phyloP scores from a whole-genome alignment of 768 basidiomycete species.

The Leccinum variicolor region DNA sequence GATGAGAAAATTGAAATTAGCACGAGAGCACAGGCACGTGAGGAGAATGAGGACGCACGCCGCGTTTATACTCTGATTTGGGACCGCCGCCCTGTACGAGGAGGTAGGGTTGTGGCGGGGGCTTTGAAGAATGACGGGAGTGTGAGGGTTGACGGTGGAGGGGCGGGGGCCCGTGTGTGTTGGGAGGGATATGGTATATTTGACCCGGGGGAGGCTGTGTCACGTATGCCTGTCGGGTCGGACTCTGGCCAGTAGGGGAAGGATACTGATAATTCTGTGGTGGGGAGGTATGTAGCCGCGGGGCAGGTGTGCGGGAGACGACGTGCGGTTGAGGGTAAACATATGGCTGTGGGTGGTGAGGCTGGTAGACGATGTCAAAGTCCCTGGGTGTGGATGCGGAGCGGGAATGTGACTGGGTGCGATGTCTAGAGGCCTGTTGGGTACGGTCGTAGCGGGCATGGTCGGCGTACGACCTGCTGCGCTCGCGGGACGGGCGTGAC shows the following conservation, averaged over 20 bases:
- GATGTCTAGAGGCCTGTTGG: constrained; percentile 14
- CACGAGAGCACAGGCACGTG: constrained; percentile 10
- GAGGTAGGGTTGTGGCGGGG: constrained; percentile 25
- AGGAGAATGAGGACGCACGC: constrained; percentile 22
- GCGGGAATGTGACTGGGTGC: constrained; percentile 26
- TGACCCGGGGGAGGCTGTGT: constrained; percentile 30
- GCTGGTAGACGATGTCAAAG: constrained; percentile 14
- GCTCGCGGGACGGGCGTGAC: constrained; percentile 23
- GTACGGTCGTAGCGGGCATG: constrained; percentile 17
- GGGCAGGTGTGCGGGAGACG: constrained; percentile 10
- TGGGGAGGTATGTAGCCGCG: constrained; percentile 19
- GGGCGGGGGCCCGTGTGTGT: constrained; percentile 10
- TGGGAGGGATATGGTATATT: constrained; percentile 16
- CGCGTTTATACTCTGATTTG: constrained; percentile 31
- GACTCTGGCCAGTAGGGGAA: constrained; percentile 5
- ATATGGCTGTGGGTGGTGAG: constrained; percentile 9
- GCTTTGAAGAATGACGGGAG: constrained; percentile 21
- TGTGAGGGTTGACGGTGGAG: constrained; percentile 18
- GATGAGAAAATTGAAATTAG: constrained; percentile 13
- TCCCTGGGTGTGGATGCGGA: constrained; percentile 16
- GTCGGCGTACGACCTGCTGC: constrained; percentile 25
- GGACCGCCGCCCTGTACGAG: constrained; percentile 26
- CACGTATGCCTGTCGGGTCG: constrained; percentile 17
- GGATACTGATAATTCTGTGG: constrained; percentile 20
- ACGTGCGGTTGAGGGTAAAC: constrained; percentile 17